Evolutionary conservation across 1,139 yeast genomes (phyloP).

Genomic region (Geotrichum candidum): DNA sequence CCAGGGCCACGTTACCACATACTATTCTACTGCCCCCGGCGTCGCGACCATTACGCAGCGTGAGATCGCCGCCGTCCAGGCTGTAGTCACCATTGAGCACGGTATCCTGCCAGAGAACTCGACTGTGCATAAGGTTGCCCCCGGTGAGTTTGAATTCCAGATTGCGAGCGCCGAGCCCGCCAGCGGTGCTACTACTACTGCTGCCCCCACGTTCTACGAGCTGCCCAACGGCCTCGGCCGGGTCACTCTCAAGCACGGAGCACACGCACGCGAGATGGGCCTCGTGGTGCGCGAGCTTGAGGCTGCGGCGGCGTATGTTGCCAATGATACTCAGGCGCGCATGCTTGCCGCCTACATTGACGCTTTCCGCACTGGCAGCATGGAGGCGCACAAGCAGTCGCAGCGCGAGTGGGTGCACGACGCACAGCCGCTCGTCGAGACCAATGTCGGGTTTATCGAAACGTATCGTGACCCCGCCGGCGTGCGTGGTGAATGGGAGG

Average conservation of each 20-base stretch:
- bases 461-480: constrained; percentile 93
- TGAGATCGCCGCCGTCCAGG: constrained; percentile 62
- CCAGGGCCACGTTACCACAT: constrained; percentile 66
- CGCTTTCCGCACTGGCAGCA: constrained; percentile 73
- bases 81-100: constrained; percentile 48
- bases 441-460: constrained; percentile 85
- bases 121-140: constrained; percentile 45
- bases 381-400: constrained; percentile 77
- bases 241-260: constrained; percentile 58
- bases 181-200: constrained; percentile 11
- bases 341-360: constrained; percentile 62
- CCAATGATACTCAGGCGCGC: constrained; percentile 62
- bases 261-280: constrained; percentile 58
- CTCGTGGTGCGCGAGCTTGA: constrained; percentile 51
- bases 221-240: constrained; percentile 33
- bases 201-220: neutral
- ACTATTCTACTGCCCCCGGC: constrained; percentile 45
- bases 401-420: constrained; percentile 87
- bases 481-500: constrained; percentile 91
- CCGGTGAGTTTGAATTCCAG: constrained; percentile 25
- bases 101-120: constrained; percentile 81
- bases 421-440: constrained; percentile 73
- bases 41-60: constrained; percentile 41
- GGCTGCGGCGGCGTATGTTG: constrained; percentile 56
- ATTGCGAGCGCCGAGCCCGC: constrained; percentile 29